Conservation (phyloP, 1,284 basidiomycete genomes). For the Naganishia cerealis region DNA sequence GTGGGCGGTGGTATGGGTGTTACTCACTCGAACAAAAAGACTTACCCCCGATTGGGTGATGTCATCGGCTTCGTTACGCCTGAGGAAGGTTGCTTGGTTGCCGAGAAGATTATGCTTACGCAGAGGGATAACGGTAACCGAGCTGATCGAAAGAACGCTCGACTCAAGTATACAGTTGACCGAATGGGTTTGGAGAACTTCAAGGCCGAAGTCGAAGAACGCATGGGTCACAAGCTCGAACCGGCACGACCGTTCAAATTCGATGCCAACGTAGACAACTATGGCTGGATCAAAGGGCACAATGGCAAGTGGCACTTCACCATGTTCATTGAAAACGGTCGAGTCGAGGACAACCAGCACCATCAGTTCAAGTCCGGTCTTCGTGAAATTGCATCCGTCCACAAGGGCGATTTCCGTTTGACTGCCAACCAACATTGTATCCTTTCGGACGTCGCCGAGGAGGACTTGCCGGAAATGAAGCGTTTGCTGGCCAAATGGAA, state of each 20-base stretch:
- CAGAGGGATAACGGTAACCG: slow-evolving; percentile 97
- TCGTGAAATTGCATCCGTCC: slow-evolving; percentile 85
- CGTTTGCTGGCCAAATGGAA: slow-evolving; percentile 78
- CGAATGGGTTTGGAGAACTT: slow-evolving; percentile 84
- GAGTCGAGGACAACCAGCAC: slow-evolving; percentile 82
- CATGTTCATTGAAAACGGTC: slow-evolving; percentile 95
- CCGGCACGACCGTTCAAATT: slow-evolving; percentile 78
- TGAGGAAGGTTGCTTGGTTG: slow-evolving; percentile 81
- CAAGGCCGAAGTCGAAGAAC: slow-evolving; percentile 85
- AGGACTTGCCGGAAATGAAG: slow-evolving; percentile 76
- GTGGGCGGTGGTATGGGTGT: slow-evolving; percentile 98
- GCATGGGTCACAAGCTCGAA: slow-evolving; percentile 75
- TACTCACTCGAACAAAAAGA: slow-evolving; percentile 98
- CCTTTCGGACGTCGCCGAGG: slow-evolving; percentile 76
- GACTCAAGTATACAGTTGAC: slow-evolving; percentile 96
- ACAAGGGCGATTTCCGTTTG: slow-evolving; percentile 89
- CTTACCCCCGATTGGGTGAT: slow-evolving; percentile 86
- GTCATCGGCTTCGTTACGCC: slow-evolving; percentile 89
- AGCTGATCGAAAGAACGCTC: slow-evolving; percentile 74
- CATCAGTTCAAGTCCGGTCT: slow-evolving; percentile 90
- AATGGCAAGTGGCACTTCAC: slow-evolving; percentile 91
- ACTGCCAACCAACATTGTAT: slow-evolving; percentile 95
- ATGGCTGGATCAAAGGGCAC: slow-evolving; percentile 84
- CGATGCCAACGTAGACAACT: slow-evolving; percentile 87
- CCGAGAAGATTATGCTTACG: slow-evolving; percentile 88